These are phyloP conservation scores for Acer saccharum DNA, from an alignment of 345 rosid genomes.

Conservation along the genomic window DNA sequence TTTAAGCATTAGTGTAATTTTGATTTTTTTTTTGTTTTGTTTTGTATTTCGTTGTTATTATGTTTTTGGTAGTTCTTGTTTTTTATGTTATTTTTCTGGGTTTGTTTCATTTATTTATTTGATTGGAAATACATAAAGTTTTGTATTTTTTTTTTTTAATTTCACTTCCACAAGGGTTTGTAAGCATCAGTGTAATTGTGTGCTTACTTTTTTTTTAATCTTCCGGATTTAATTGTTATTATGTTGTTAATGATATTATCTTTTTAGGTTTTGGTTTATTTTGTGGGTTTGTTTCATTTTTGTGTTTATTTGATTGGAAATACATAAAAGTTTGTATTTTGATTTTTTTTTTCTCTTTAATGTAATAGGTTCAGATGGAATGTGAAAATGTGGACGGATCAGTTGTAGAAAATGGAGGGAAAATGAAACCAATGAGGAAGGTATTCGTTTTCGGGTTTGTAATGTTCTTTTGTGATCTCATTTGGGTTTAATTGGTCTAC, in stretches of 20 bases:
- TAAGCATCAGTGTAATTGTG: no score
- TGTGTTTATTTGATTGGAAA: not conserved
- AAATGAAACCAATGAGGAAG: slow-evolving; percentile 51
- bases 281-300: slow-evolving; percentile 2
- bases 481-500: slow-evolving; percentile 36
- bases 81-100: not conserved
- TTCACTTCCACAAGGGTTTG: no score
- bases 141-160: not conserved
- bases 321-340: not conserved
- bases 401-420: slow-evolving; percentile 28
- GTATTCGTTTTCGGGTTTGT: slow-evolving; percentile 21
- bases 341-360: not conserved
- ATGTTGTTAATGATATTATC: no score
- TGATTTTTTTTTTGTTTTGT: no score
- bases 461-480: not conserved
- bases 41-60: no score
- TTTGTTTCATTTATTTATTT: not conserved
- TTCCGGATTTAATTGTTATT: no score
- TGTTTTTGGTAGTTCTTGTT: not conserved
- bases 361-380: slow-evolving; percentile 61
- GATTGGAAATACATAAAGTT: not conserved
- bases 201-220: no score
- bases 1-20: no score
- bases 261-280: no score
- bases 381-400: slow-evolving; percentile 27